These are phyloP conservation scores for Linum usitatissimum DNA, from an alignment of 345 rosid genomes.

Conservation along the genomic window DNA sequence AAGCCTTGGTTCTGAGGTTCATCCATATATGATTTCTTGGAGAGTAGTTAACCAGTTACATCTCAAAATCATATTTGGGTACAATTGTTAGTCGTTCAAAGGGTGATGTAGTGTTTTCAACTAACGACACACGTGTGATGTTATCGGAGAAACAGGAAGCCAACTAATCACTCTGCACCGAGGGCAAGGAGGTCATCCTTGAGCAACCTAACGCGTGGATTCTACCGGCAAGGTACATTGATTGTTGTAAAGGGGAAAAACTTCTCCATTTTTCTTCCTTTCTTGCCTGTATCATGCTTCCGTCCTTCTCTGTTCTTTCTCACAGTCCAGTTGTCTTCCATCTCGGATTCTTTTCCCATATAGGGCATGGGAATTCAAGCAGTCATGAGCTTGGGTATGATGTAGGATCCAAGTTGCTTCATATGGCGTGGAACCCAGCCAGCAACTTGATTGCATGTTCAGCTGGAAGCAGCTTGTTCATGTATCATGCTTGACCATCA, in stretches of 20 bases:
- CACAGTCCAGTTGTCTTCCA: not conserved
- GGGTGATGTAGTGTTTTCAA: not conserved
- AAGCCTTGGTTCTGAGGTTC: too few species aligned
- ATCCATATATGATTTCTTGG: too few species aligned
- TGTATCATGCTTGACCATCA: constrained; percentile 32
- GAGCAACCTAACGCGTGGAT: constrained; percentile 46
- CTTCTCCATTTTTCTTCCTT: too few species aligned
- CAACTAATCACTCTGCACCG: constrained; percentile 22
- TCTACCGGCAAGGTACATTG: constrained; percentile 39
- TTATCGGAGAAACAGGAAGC: constrained; percentile 25
- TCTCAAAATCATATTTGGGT: not conserved
- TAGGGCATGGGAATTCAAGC: constrained; percentile 30
- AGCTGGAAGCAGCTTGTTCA: constrained; percentile 46
- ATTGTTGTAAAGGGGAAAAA: not conserved
- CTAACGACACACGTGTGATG: not conserved
- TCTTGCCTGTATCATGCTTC: too few species aligned
- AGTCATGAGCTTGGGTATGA: constrained; percentile 19
- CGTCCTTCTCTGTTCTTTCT: not conserved
- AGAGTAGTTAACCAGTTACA: too few species aligned
- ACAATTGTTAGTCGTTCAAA: not conserved
- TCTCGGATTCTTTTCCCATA: not conserved
- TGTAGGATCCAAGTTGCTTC: constrained; percentile 41
- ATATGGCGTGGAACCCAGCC: constrained; percentile 54
- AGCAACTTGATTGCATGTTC: constrained; percentile 45
- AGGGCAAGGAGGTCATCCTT: constrained; percentile 49